Base-by-base conservation (phyloP, 1,284 basidiomycete species). In the Sanghuangporus sanghuang region DNA sequence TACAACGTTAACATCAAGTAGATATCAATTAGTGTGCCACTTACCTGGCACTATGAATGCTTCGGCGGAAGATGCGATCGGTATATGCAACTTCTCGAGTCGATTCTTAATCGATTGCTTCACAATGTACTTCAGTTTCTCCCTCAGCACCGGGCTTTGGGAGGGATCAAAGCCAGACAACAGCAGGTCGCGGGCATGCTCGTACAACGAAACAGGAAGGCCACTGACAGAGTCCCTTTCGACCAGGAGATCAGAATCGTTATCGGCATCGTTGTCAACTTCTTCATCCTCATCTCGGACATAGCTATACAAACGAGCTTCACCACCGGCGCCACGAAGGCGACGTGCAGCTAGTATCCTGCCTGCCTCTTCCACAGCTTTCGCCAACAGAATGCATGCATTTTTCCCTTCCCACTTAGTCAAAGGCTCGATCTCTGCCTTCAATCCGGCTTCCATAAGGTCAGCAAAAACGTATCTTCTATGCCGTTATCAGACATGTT, bases 21-120 rank as follows among this genome's bases (percentile, higher is more conserved):
- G 35, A 38, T 48, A 23, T 11, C 7, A 54, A 38, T 6, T 35
- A n/a, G 12, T 32, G 27, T 18, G 16, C 58, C 46, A 67, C 71
- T 59, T 67, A 88, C 89, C 90, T 56, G 89, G 86, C 0, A 88
- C 73, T 36, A 89, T 81, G 62, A 85, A 88, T 0, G 79, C 84
- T 64, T 82, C 78, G 0, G 81, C 81, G 0, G 79, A 83, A 2
- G 83, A 76, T 0, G 76, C 72, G 1, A 90, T 71, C 0, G 83
- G 78, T 49, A 91, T 83, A 2, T 79, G 80, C 65, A 79, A 88
- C 21, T 84, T 27, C 9, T 82, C 76, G 4, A 89, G 73, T 16
- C 79, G 79, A 0, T 70, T 69, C n/a, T 79, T 73, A 18, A 88
- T 77, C 0, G 78, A 74, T 0, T 68, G 59, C 16, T 71, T 71